Conservation (phyloP, 306 rosid species). For the Alnus rubra region DNA sequence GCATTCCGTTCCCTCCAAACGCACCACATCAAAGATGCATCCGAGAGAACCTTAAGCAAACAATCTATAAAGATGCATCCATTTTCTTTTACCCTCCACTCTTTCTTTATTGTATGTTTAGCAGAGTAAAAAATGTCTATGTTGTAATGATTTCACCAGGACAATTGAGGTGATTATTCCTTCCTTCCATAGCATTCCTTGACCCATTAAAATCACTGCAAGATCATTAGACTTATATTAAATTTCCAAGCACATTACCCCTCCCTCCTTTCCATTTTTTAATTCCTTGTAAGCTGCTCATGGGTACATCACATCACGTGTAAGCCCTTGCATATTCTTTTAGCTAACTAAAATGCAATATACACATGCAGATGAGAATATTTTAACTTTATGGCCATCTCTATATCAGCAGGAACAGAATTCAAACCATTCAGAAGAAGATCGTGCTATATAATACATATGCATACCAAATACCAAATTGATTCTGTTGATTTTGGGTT, state of each 20-base stretch:
- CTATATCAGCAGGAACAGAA: background rate
- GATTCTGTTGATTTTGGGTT: background rate
- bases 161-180: background rate
- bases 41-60: conserved; percentile 5
- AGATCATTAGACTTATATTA: background rate
- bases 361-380: background rate
- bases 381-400: background rate
- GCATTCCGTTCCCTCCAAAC: too few species aligned
- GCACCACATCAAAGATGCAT: too few species aligned
- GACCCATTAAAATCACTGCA: background rate
- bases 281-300: too few species aligned
- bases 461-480: background rate
- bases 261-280: background rate
- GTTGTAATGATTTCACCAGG: background rate
- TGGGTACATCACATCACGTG: too few species aligned
- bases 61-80: background rate
- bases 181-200: background rate
- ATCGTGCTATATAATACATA: background rate
- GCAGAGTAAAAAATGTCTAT: background rate
- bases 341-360: background rate
- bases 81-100: background rate
- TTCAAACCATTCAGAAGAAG: background rate
- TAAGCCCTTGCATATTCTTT: background rate
- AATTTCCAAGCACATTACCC: background rate
- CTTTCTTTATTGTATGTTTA: background rate